Evolutionary conservation across 257 asterid genomes (phyloP), one percentile per base, ranked within the genome.

Genomic region (Petrea volubilis): DNA sequence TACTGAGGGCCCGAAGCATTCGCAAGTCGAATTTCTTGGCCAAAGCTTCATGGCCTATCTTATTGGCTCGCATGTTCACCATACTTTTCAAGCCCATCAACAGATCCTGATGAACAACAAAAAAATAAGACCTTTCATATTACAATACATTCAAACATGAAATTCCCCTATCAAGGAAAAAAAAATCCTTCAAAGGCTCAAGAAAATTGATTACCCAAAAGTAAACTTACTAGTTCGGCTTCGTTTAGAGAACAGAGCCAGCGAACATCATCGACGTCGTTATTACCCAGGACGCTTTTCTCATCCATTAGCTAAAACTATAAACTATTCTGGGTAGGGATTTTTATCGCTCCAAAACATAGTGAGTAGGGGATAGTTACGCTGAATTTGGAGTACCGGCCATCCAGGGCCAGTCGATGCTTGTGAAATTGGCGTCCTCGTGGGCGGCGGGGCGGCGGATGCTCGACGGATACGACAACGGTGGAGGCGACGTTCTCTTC

Each of bases 191-290:
- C n/a, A 43, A 36, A 49, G 40, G 18, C 9, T 10, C 14, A 17
- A 27, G 18, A 31, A 51, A 40, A 31, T 71, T 27, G 25, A 62
- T 41, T 3, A 6, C 2, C 18, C 21, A 23, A 38, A 74, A 64
- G 24, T 7, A 36, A 15, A 56, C 87, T 78, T 72, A 90, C 98
- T 27, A 93, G 86, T 79, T 93, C 92, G 31, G 96, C 72, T 6
- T 90, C 93, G 0, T 88, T 64, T 64, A 93, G 76, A 25, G 98
- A 93, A 78, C 96, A 93, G 17, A 88, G 88, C 97, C 96, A 90
- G 13, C 81, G 81, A 12, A 86, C 92, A 72, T 93, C 93, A 68
- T 88, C 91, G n/a, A 88, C 76, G 43, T 78, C 80, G 74, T 85
- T 87, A 34, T 77, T 70, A 5, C 83, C 83, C 33, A 79, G 31